phyloP scores from a whole-genome alignment of 352 stramenopile genomes.

The Globisporangium perplexum region DNA sequence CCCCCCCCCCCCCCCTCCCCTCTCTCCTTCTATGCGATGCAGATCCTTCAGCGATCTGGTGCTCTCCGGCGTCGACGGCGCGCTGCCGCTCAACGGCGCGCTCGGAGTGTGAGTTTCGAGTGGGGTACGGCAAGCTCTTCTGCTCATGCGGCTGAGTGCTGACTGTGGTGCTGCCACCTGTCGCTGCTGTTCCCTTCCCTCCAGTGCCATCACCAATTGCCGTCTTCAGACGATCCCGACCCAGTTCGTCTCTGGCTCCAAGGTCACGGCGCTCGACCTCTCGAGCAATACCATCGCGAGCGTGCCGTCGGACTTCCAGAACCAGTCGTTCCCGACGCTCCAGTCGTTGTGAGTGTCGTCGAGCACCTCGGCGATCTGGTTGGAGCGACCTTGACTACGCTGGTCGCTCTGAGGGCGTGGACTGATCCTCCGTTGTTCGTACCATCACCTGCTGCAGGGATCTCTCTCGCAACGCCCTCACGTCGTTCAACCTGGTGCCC shows the following conservation, averaged over 20 bases:
- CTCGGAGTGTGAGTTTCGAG: conserved; percentile 48
- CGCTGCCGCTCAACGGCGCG: conserved; percentile 44
- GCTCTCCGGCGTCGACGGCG: conserved; percentile 41
- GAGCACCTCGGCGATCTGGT: not conserved
- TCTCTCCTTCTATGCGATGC: not conserved
- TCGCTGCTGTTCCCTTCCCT: conserved; percentile 3
- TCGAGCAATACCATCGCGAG: conserved; percentile 33
- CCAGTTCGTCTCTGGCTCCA: conserved; percentile 32
- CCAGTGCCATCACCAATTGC: conserved; percentile 65
- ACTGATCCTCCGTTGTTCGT: not conserved
- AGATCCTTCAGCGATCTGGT: conserved; percentile 34
- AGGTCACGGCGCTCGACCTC: conserved; percentile 25
- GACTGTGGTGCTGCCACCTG: not conserved
- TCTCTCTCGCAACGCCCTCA: conserved; percentile 37
- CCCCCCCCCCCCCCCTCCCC: no score
- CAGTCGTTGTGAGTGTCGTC: conserved; percentile 44
- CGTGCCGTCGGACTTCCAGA: conserved; percentile 32
- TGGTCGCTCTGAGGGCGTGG: no score
- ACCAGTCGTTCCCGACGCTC: conserved; percentile 32
- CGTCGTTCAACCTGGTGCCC: conserved; percentile 23
- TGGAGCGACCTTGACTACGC: not conserved
- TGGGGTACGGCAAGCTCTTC: no score
- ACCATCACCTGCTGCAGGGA: conserved; percentile 20
- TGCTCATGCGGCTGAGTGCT: not conserved
- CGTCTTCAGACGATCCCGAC: conserved; percentile 53